Evolutionary conservation across 805 yeast species (phyloP).

Genomic region (Yarrowia deformans): DNA sequence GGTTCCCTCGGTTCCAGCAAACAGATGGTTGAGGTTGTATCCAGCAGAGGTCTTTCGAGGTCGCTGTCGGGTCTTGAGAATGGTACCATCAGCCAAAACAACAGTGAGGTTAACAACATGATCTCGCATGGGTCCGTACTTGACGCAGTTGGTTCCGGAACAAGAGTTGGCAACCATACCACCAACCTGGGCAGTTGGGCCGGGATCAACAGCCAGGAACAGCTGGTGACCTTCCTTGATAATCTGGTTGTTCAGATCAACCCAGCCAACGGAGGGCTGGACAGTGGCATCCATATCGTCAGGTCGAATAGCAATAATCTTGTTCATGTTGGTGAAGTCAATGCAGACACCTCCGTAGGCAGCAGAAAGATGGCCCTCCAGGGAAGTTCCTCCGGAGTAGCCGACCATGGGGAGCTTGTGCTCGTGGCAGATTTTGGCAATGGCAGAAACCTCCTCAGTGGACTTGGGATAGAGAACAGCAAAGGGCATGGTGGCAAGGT

Average conservation of each 20-base stretch:
- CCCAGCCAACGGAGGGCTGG: constrained; percentile 85
- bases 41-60: constrained; percentile 84
- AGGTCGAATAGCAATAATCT: constrained; percentile 62
- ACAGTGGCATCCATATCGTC: constrained; percentile 75
- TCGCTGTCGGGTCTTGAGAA: constrained; percentile 74
- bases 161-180: constrained; percentile 82
- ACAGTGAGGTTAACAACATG: constrained; percentile 72
- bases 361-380: constrained; percentile 82
- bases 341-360: constrained; percentile 69
- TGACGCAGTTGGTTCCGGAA: constrained; percentile 79
- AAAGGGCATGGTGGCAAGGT: constrained; percentile 54
- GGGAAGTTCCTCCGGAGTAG: constrained; percentile 76
- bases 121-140: constrained; percentile 84
- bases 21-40: constrained; percentile 75
- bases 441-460: constrained; percentile 70
- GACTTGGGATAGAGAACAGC: constrained; percentile 67
- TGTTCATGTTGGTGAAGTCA: constrained; percentile 67
- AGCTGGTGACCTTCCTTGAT: constrained; percentile 55
- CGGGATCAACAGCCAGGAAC: constrained; percentile 78
- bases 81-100: constrained; percentile 80
- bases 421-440: constrained; percentile 67
- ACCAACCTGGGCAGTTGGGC: constrained; percentile 81
- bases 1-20: constrained; percentile 82
- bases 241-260: constrained; percentile 63
- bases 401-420: constrained; percentile 77